These are phyloP conservation scores for Maudiozyma barnettii DNA, from an alignment of 805 yeast species.

Conservation along the genomic window DNA sequence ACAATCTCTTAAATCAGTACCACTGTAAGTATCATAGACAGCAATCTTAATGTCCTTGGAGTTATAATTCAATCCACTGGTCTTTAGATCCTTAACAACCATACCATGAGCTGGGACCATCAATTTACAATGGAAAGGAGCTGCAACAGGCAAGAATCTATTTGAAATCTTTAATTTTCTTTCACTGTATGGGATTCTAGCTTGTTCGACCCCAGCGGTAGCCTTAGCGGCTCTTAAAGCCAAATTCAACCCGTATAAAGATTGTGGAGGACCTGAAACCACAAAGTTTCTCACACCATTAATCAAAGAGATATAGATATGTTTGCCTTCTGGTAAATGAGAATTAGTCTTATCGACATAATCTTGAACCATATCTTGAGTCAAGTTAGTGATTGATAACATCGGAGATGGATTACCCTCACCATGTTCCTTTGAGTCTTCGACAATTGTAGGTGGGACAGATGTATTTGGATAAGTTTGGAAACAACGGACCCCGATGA, in stretches of 20 bases:
- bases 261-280: slow-evolving; percentile 96
- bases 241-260: slow-evolving; percentile 89
- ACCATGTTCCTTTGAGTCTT: slow-evolving; percentile 85
- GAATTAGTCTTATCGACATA: slow-evolving; percentile 81
- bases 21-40: slow-evolving; percentile 82
- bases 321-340: slow-evolving; percentile 87
- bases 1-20: slow-evolving; percentile 59
- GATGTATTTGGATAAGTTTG: slow-evolving; percentile 88
- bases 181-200: slow-evolving; percentile 87
- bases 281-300: slow-evolving; percentile 96
- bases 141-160: slow-evolving; percentile 87
- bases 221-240: slow-evolving; percentile 91
- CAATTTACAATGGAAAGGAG: slow-evolving; percentile 94
- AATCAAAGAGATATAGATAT: slow-evolving; percentile 78
- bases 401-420: slow-evolving; percentile 97
- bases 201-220: slow-evolving; percentile 87
- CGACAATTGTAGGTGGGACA: slow-evolving; percentile 84
- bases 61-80: slow-evolving; percentile 48
- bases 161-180: slow-evolving; percentile 89
- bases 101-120: slow-evolving; percentile 60
- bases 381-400: slow-evolving; percentile 87
- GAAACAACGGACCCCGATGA: slow-evolving; percentile 87
- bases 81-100: slow-evolving; percentile 56
- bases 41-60: slow-evolving; percentile 61
- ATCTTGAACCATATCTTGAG: slow-evolving; percentile 65